Base-by-base conservation (phyloP, 805 yeast species). In the Schizosaccharomyces osmophilus region DNA sequence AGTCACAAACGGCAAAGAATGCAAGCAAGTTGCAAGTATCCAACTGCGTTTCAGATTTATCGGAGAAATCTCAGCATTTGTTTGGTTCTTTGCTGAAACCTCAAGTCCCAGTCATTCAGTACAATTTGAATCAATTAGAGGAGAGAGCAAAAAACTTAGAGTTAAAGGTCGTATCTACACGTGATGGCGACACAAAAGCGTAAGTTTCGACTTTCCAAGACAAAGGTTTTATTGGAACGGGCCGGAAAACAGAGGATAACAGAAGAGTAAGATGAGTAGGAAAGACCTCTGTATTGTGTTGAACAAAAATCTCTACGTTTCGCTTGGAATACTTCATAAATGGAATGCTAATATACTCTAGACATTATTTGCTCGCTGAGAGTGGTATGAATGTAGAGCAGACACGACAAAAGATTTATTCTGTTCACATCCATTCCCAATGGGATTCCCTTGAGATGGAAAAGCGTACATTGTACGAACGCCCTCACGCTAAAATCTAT, bases 341-440 rank as follows among this genome's bases (percentile, higher is more conserved):
- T 45, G 41, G 15, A 13, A 36, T 11, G 26, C 51, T 51, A 29
- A 51, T 36, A 24, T 17, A 51, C 2, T 11, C 36, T 51, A 51
- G 57, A 24, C 97, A 93, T 69, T 93, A 93, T 70, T 73, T 93
- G 45, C 74, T 90, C 55, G 95, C 96, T 5, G 85, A 89, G 1
- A 84, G 90, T 68, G 97, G 97, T 1, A 79, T 88, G 61, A 82
- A 86, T 55, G 83, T 90, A 60, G 95, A 87, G 66, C 94, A 87
- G 62, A 81, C 89, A 48, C 88, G 85, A 65, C 63, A 73, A 70
- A 70, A 78, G 66, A 69, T 77, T 63, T 75, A 77, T 58, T 66
- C 78, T 51, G 69, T 77, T 63, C 72, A 73, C 55, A 63, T 71
- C 63, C 63, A 68, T 61, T 29, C 57, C n/a, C 36, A 17, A 17